Evolutionary conservation across 352 stramenopile genomes (phyloP), one percentile per base, ranked within the genome.

Genomic region (Pythium scleroteichum): DNA sequence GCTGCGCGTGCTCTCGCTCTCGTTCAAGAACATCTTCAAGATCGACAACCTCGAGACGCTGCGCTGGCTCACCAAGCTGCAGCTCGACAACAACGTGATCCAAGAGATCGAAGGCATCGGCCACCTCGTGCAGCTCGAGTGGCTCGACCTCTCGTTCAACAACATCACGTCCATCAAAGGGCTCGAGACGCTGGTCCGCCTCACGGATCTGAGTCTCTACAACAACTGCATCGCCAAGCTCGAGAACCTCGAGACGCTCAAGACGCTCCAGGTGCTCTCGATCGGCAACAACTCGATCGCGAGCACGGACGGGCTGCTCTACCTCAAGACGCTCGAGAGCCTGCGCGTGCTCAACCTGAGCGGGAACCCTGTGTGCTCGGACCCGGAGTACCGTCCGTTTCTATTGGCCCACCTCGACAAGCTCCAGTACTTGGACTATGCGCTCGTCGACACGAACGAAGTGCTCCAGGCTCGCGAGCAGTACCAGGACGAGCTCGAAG

Each of bases 81-180:
- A 95, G 71, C 78, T 98, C 16, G 94, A 98, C 68, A 98, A 98
- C 77, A 98, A 98, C 49, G 84, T 97, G 46, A 94, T 98, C 53
- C 76, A 96, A 54, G 82, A 92, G 55, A 97, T 98, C 58, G 74
- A 90, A 22, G 89, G 90, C 26, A 90, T 97, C 32, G 66, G 50
- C 1, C 88, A 96, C 63, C 71, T 97, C 23, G 80, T 88, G 32
- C 84, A 94, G 33, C 75, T 98, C 35, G 80, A 90, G 53, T 98
- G 94, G 94, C 84, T 98, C 42, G 94, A 98, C 69, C 64, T 98
- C 9, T 96, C 82, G 26, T 98, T 98, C 74, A 98, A 98, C 73
- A 96, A 95, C 70, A 98, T 98, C 68, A 82, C 77, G 3, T 66
- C 59, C 24, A 97, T 98, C 65, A 82, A 92, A 35, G 94, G 94